Evolutionary conservation across 257 asterid species (phyloP), one percentile per base, ranked within the genome.

Genomic region (Capsicum pubescens): DNA sequence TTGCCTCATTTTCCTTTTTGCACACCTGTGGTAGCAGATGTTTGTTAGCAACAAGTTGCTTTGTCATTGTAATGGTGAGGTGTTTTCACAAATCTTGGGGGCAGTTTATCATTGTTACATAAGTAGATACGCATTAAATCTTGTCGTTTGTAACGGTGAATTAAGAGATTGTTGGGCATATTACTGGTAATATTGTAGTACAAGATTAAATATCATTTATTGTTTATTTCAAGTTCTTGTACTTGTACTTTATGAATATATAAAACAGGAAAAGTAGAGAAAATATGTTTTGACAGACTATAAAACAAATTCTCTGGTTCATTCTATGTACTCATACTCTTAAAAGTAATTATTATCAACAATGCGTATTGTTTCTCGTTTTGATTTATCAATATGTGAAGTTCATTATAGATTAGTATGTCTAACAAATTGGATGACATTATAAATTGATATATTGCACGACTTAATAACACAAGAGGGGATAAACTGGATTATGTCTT

Each of bases 1-100:
- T 71, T 72, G 59, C 80, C 42, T 72, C 46, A 7, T 50, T 21
- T 50, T 74, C 21, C 81, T 50, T 74, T 59, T 74, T 74, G 8
- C 8, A 50, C 21, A 50, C 61, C 61, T 74, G 46, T 74, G 17
- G 81, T 44, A 50, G 60, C 19, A 74, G 19, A 74, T 48, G 46
- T 50, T 50, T 21, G 81, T 52, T 50, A 3, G 46, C 0, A 74
- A 21, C 61, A 21, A 15, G 21, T 50, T 11, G 80, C 80, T 72
- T 11, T 72, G 57, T 46, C 17, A 46, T 46, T 71, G 42, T 19
- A 72, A 72, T 72, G 42, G 12, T 48, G 59, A 48, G 6, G 59
- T 72, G 58, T 21, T 46, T 46, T 58, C 58, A 19, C 16, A 71
- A 36, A 68, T 36, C 26, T 46, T 17, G 17, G 36, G n/a, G 39